Base-by-base conservation (phyloP, 768 basidiomycete species). In the Paxillus rubicundulus region DNA sequence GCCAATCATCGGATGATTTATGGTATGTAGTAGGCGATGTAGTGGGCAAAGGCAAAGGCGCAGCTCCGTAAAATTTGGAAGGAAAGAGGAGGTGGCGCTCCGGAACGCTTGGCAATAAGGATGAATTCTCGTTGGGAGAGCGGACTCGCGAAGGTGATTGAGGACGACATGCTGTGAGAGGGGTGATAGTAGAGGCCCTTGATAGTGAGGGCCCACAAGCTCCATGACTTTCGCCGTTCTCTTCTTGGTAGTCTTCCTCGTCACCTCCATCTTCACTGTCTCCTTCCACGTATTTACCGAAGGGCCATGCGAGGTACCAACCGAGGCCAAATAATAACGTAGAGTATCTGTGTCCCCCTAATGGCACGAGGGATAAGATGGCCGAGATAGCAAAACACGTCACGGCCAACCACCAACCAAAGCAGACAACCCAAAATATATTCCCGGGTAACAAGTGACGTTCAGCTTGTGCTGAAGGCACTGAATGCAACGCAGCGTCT, bases 291-390 rank as follows among this genome's bases (percentile, higher is more conserved):
- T 98, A 99, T 70, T 98, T 98, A 17, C 97, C 95, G 65, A 99
- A 99, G 2, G 97, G 97, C 97, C 97, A 98, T 18, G 83, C 82
- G 48, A 98, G 80, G 68, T 99, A 99, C 90, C 94, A 97, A 6
- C 93, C 94, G 21, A 99, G 73, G 13, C 97, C 97, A 62, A 84
- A 92, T 5, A 98, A 75, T 28, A 98, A 78, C n/a, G 80, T 82
- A 2, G 91, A 82, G 67, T 96, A 98, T 45, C 82, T 85, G 58
- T 77, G 78, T 39, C 93, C 93, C 12, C 97, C 96, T 42, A 80
- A 79, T 0, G 95, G 90, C 6, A 92, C 73, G 39, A 87, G 47
- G 63, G 79, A 85, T 27, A 99, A 76, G 16, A 95, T 27, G 39
- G 73, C 77, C 7, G 92, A 84, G 39, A 92, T 65, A 41, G 76